Evolutionary conservation across 805 yeast genomes (phyloP).

Genomic region (Lachancea cidri): DNA sequence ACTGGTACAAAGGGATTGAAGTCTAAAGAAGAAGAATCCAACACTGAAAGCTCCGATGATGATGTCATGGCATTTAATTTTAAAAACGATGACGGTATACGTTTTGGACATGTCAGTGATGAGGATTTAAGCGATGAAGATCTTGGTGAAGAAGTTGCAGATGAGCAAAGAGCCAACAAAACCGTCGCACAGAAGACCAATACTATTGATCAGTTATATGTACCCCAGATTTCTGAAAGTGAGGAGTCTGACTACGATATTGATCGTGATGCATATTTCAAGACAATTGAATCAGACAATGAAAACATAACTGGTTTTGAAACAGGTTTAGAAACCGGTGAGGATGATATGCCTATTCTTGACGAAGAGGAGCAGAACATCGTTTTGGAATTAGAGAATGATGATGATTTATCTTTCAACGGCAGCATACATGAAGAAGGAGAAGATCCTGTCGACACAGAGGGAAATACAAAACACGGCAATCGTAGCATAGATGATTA

Average conservation of each 20-base stretch:
- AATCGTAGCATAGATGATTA: slow-evolving; percentile 27
- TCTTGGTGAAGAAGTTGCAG: slow-evolving; percentile 20
- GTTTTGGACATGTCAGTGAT: slow-evolving; percentile 35
- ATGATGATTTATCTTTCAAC: slow-evolving; percentile 30
- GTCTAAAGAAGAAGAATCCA: slow-evolving; percentile 23
- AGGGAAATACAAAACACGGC: slow-evolving; percentile 16
- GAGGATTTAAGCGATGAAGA: slow-evolving; percentile 38
- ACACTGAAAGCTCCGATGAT: slow-evolving; percentile 44
- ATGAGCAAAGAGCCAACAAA: slow-evolving; percentile 10
- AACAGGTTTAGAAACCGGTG: slow-evolving; percentile 30
- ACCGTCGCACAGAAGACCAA: slow-evolving; percentile 8
- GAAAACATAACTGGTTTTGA: slow-evolving; percentile 31
- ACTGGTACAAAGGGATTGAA: slow-evolving; percentile 9
- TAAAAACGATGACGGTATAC: slow-evolving; percentile 24
- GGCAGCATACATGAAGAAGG: slow-evolving; percentile 32
- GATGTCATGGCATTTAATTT: slow-evolving; percentile 36
- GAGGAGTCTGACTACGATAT: slow-evolving; percentile 34
- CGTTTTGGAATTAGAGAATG: slow-evolving; percentile 28
- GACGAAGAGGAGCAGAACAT: slow-evolving; percentile 31
- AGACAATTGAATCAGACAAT: slow-evolving; percentile 28
- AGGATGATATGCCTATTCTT: slow-evolving; percentile 29
- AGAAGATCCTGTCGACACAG: slow-evolving; percentile 26
- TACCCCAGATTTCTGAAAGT: slow-evolving; percentile 28
- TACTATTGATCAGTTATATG: slow-evolving; percentile 22
- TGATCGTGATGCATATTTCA: slow-evolving; percentile 30